A percentile compares a stretch with the other conserved stretches of the same genome.
These are phyloP conservation scores for Lepidopterella palustris DNA, from an alignment of 495 filamentous ascomycete genomes.

Conservation along the genomic window DNA sequence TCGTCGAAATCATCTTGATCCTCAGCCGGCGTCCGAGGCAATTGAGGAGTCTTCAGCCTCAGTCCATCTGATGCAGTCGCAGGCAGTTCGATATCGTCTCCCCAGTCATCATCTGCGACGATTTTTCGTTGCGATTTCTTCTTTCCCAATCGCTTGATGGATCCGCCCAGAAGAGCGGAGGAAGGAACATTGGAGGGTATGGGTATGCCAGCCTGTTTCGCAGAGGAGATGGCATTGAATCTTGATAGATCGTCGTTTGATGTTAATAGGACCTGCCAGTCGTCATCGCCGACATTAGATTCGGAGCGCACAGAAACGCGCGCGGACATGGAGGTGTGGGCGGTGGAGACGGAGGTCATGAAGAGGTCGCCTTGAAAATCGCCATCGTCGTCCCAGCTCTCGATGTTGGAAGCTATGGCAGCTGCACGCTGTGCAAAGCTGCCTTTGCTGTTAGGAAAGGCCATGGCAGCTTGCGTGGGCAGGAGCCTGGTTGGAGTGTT, in stretches of 20 bases:
- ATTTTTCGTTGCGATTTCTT: slow-evolving; percentile 65
- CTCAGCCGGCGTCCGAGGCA: slow-evolving; percentile 44
- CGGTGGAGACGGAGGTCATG: slow-evolving; percentile 63
- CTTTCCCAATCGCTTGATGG: slow-evolving; percentile 84
- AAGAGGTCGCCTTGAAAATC: slow-evolving; percentile 60
- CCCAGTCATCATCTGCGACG: slow-evolving; percentile 80
- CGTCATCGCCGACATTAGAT: slow-evolving; percentile 63
- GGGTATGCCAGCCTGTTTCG: slow-evolving; percentile 82
- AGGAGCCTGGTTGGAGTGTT: slow-evolving; percentile 1
- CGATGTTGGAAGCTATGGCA: slow-evolving; percentile 35
- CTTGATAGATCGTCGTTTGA: slow-evolving; percentile 74
- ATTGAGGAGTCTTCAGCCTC: slow-evolving; percentile 41
- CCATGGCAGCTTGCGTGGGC: slow-evolving; percentile 18
- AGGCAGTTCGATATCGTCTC: slow-evolving; percentile 81
- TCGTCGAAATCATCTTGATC: slow-evolving; percentile 76
- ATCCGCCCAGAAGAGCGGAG: slow-evolving; percentile 88
- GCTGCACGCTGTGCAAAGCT: slow-evolving; percentile 28
- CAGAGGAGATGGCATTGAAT: slow-evolving; percentile 76
- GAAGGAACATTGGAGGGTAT: slow-evolving; percentile 84
- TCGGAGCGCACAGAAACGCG: slow-evolving; percentile 74
- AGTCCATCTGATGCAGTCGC: slow-evolving; percentile 19
- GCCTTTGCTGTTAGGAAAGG: slow-evolving; percentile 16
- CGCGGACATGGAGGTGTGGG: slow-evolving; percentile 66
- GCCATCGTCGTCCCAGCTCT: slow-evolving; percentile 87
- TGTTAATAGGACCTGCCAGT: slow-evolving; percentile 73